Percentiles rank a stretch among this genome's conserved stretches.
phyloP scores from a whole-genome alignment of 345 rosid genomes.

The Kandelia obovata region DNA sequence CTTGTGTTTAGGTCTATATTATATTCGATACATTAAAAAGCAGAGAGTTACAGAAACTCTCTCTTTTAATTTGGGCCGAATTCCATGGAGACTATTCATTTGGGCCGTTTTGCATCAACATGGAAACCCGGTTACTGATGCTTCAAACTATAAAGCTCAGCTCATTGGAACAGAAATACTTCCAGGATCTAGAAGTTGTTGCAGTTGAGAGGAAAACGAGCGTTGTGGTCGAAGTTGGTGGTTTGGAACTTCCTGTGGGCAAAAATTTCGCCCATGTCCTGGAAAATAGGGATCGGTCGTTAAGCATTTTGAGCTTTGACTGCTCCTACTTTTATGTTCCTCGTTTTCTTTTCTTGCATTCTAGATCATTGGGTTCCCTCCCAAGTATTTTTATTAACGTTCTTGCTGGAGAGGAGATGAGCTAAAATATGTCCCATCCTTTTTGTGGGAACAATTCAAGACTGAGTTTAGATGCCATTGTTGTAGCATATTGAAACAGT shows the following conservation, averaged over 20 bases:
- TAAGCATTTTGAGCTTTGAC: background rate
- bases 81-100: too few relatives aligned
- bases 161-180: slow-evolving; percentile 41
- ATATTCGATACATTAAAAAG: too few relatives aligned
- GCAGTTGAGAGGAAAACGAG: slow-evolving; percentile 35
- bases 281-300: slow-evolving; percentile 47
- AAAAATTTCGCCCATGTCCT: slow-evolving; percentile 61
- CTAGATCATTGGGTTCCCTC: slow-evolving; percentile 12
- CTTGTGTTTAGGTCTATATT: too few relatives aligned
- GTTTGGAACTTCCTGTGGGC: slow-evolving; percentile 60
- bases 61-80: too few relatives aligned
- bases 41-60: too few relatives aligned
- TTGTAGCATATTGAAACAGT: too few relatives aligned
- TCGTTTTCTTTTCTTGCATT: background rate
- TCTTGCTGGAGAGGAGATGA: slow-evolving; percentile 36
- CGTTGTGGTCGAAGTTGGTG: slow-evolving; percentile 54
- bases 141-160: slow-evolving; percentile 31
- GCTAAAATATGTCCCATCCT: slow-evolving; percentile 37
- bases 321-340: background rate
- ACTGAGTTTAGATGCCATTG: too few relatives aligned
- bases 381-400: background rate
- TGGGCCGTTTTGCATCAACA: slow-evolving; percentile 1
- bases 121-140: slow-evolving; percentile 28
- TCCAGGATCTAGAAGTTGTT: slow-evolving; percentile 31
- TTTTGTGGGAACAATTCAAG: slow-evolving; percentile 9